These are phyloP conservation scores for Vitis rotundifolia DNA, from an alignment of 164 flowering plant species.

Conservation along the genomic window DNA sequence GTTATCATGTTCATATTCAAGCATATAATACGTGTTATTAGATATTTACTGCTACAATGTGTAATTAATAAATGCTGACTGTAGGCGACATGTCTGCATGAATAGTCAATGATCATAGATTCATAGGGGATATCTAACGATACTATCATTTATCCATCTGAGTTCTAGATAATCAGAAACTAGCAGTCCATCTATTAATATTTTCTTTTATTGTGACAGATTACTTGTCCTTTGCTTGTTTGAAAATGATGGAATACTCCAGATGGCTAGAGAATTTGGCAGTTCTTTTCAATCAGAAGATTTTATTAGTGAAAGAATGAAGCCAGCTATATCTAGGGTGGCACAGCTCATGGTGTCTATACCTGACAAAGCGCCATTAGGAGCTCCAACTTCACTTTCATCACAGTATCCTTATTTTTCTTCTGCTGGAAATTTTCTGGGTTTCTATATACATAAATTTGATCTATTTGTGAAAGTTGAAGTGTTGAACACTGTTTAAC, in stretches of 20 bases:
- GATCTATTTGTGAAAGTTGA: not conserved
- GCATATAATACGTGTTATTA: too few species aligned
- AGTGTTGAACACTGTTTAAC: too few species aligned
- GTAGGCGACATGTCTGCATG: not conserved
- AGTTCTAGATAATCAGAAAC: too few species aligned
- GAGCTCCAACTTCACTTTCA: constrained; percentile 64
- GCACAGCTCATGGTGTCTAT: constrained; percentile 80
- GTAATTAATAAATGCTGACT: not conserved
- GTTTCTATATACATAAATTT: not conserved
- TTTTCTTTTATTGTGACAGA: constrained; percentile 37
- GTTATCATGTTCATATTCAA: too few species aligned
- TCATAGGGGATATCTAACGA: not conserved
- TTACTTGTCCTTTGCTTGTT: constrained; percentile 74
- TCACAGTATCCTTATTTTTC: constrained; percentile 84
- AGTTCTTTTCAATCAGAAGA: constrained; percentile 22
- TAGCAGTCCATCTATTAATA: not conserved
- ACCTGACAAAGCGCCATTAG: constrained; percentile 78
- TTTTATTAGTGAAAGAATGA: constrained; percentile 21
- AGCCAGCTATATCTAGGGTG: constrained; percentile 47
- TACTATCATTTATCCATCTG: not conserved
- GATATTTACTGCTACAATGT: not conserved
- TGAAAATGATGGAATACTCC: constrained; percentile 63
- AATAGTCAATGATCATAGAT: not conserved
- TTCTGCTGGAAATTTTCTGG: not conserved
- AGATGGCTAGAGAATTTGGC: constrained; percentile 62